Base-by-base conservation (phyloP, 164 flowering plant genomes). In the grape (Vitis vinifera) region DNA sequence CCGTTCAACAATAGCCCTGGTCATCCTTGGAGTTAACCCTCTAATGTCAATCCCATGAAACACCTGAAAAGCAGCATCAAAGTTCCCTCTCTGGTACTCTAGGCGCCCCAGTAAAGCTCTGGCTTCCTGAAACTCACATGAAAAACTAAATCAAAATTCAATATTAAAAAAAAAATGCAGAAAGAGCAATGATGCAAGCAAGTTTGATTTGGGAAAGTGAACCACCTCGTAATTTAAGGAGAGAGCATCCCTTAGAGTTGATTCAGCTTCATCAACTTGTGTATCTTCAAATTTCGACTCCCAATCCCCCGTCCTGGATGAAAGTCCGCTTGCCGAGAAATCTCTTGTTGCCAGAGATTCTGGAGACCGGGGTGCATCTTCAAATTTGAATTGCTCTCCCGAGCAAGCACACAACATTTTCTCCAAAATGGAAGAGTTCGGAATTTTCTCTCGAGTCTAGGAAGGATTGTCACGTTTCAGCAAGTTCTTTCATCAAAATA, bases 341-440 rank as follows among this genome's bases (percentile, higher is more conserved):
- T 95, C 98, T 73, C 97, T 85, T 0, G 97, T 95, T 8, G 97
- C 98, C 55, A 95, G 78, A 0, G 99, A 95, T 70, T 91, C 97
- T 53, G 98, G 98, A 4, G 99, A 93, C 67, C 77, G 85, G 7
- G 99, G 93, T 0, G 81, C 82, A 49, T 93, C 98, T 60, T 95
- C 99, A n/a, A 93, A 84, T 75, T 85, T 93, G 82, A 90, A 90
- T 71, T 91, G 97, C 86, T 95, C 98, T 8, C 99, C 97, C 4
- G 99, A 95, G 81, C 99, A 95, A 81, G 98, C 94, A 73, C 98
- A 95, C 96, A 95, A 67, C 99, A 95, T 92, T 53, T 74, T 86
- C 57, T 60, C 78, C 65, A 51, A 55, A 68, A 67, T 17, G 14
- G 27, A 57, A 13, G 17, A 59, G 64, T 68, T 15, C 60, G 53